These are phyloP conservation scores for Colletotrichum sublineola DNA, from an alignment of 2,329 filamentous ascomycete genomes.

Conservation along the genomic window DNA sequence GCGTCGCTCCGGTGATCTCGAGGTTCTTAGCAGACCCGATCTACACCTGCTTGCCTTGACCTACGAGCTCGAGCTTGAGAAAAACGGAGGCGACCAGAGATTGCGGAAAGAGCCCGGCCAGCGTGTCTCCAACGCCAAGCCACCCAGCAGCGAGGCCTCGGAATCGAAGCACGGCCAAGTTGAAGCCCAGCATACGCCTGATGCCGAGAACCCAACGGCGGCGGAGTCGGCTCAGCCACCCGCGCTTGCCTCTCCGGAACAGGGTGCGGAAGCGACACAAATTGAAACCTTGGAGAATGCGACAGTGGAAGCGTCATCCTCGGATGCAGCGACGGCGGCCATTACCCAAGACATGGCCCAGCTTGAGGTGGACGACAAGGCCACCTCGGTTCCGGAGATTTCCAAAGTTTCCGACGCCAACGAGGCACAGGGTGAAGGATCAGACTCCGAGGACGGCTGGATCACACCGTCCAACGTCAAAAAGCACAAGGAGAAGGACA, in stretches of 20 bases:
- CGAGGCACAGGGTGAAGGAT: slow-evolving; percentile 55
- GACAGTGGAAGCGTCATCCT: slow-evolving; percentile 16
- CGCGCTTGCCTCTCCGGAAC: slow-evolving; percentile 21
- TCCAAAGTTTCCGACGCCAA: slow-evolving; percentile 44
- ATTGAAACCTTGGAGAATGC: slow-evolving; percentile 30
- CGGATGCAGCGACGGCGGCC: slow-evolving; percentile 22
- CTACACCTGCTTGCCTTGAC: slow-evolving; percentile 89
- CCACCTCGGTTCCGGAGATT: slow-evolving; percentile 32
- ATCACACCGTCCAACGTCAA: slow-evolving; percentile 95
- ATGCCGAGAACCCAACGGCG: slow-evolving; percentile 43
- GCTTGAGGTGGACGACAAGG: slow-evolving; percentile 37
- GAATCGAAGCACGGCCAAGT: slow-evolving; percentile 33
- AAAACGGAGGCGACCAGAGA: slow-evolving; percentile 90
- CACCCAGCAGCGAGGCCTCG: slow-evolving; percentile 58
- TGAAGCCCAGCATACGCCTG: slow-evolving; percentile 47
- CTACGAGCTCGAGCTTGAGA: slow-evolving; percentile 94
- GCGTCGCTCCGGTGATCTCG: slow-evolving; percentile 87
- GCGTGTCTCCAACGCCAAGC: slow-evolving; percentile 79
- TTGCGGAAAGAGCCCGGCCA: slow-evolving; percentile 84
- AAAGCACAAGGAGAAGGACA: slow-evolving; percentile 81
- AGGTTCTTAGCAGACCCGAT: slow-evolving; percentile 90
- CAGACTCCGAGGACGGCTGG: slow-evolving; percentile 80
- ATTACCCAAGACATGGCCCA: slow-evolving; percentile 36
- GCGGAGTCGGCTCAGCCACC: slow-evolving; percentile 2
- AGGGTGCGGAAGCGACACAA: slow-evolving; percentile 15